Conservation (phyloP, 2,329 filamentous ascomycete genomes). For the Ophiostoma sp. region DNA sequence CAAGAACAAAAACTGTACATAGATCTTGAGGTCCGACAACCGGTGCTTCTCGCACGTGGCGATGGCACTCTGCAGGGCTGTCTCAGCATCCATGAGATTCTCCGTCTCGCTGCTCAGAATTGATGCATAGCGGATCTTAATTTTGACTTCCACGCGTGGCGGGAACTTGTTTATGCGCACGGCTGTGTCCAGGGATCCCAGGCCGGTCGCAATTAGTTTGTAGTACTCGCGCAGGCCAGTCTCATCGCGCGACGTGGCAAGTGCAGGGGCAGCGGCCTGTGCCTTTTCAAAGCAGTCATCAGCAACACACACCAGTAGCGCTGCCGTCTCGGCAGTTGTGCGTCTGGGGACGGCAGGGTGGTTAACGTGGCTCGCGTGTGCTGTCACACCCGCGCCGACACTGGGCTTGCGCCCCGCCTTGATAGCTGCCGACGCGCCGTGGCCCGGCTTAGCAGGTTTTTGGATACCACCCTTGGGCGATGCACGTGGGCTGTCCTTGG, state of each 20-base stretch:
- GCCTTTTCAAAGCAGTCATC: slow-evolving; percentile 71
- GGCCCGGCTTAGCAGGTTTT: slow-evolving; percentile 24
- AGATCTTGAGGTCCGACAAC: slow-evolving; percentile 65
- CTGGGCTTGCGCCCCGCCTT: slow-evolving; percentile 28
- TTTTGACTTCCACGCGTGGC: slow-evolving; percentile 62
- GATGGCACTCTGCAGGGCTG: slow-evolving; percentile 64
- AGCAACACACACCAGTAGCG: slow-evolving; percentile 63
- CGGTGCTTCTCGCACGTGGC: slow-evolving; percentile 62
- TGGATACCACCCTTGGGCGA: slow-evolving; percentile 27
- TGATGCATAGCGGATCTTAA: slow-evolving; percentile 66
- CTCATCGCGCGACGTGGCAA: slow-evolving; percentile 48
- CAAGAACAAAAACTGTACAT: slow-evolving; percentile 67
- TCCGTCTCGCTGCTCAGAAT: slow-evolving; percentile 71
- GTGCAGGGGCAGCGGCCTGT: slow-evolving; percentile 47
- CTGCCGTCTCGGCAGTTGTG: slow-evolving; percentile 45
- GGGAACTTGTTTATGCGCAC: slow-evolving; percentile 56
- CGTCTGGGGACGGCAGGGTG: slow-evolving; percentile 35
- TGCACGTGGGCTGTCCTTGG: slow-evolving; percentile 24
- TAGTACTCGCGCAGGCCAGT: slow-evolving; percentile 60
- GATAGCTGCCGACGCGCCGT: not conserved
- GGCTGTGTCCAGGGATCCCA: slow-evolving; percentile 67
- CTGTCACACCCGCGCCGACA: slow-evolving; percentile 28
- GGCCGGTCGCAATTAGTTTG: slow-evolving; percentile 63
- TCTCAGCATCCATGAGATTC: slow-evolving; percentile 68
- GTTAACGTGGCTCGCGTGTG: not conserved